Base-by-base conservation (phyloP, 306 rosid species). In the Acacia crassicarpa region DNA sequence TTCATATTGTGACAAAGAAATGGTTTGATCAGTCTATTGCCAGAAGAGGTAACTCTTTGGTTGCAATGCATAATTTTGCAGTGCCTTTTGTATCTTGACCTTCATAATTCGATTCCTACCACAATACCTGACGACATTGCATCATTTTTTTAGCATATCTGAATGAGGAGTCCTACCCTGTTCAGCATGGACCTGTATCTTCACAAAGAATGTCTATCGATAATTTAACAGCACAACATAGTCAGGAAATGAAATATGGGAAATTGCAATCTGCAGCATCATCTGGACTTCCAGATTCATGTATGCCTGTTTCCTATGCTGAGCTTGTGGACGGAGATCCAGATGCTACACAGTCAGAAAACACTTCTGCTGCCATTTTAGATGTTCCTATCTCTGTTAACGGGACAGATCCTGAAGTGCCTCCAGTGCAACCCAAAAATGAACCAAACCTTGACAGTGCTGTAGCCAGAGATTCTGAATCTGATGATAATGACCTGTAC, bases 21-120 rank as follows among this genome's bases (percentile, higher is more conserved):
- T 95, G 99, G 99, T 91, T 95, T 83, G 89, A 92, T 87, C 96
- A 93, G 81, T 95, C 93, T 74, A 79, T 95, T 83, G 85, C 84
- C 48, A 88, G 91, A 89, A 91, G 87, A 91, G 98, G 99, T 95
- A 84, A 74, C 83, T 51, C 77, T 22, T 23, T 61, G 68, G 59
- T 74, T 80, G 75, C 71, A 44, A 77, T 79, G 51, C 23, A 71
- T 58, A 72, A 73, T 81, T 58, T 65, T 74, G 72, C 71, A 74
- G 45, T 1, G 66, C 54, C 65, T 77, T 89, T 74, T 35, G 58
- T 45, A 76, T 79, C 82, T 73, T 23, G 41, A 40, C 48, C 72
- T 88, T 45, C 78, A 75, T 54, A 75, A 4, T 56, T 63, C 80
- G 73, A 70, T 58, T 78, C 27, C 73, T 17, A 53, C 44, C 77